Base-by-base conservation (phyloP, 108 stramenopile species). In the Discostella pseudostelligera region DNA sequence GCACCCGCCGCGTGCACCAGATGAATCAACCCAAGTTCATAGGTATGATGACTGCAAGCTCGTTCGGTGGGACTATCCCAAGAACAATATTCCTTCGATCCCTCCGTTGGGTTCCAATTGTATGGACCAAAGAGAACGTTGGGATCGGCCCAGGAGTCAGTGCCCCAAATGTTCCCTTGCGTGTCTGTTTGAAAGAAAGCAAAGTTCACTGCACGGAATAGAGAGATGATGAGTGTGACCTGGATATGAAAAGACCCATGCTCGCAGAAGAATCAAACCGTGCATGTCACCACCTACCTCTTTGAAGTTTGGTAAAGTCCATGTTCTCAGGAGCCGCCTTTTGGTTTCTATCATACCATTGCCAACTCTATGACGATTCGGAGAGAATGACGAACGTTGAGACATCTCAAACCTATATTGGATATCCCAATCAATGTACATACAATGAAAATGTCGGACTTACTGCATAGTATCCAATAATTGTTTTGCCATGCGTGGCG, bases 181-280 rank as follows among this genome's bases (percentile, higher is more conserved):
- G 36, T 21, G 32, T 77, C 62, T 11, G 65, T 65, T 62, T 77
- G 76, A 49, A 77, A 77, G 63, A 77, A 77, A 4, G 76, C 76
- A 65, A 77, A 44, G 17, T 68, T 68, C n/a, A 61, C 45, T 61
- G 12, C 14, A 37, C 24, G 49, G 19, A 24, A 12, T 14, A 11
- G 50, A 25, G 14, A 37, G 3, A 39, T 4, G n/a, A 26, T 14
- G 29, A 24, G 13, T 54, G 25, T 0, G 26, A 28, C 13, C 8
- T 28, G 8, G 39, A 59, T 59, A 25, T 1, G 8, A 9, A 24
- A 42, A 22, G 17, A 42, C 0, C 6, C 21, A 59, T 21, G n/a
- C 9, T 2, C 2, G 36, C 19, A 59, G 25, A 25, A 11, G 21
- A n/a, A 22, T 0, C 12, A 4, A n/a, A 71, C 22, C n/a, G 42